Evolutionary conservation across 169 alveolate species (phyloP).

Genomic region (Babesia gibsoni): DNA sequence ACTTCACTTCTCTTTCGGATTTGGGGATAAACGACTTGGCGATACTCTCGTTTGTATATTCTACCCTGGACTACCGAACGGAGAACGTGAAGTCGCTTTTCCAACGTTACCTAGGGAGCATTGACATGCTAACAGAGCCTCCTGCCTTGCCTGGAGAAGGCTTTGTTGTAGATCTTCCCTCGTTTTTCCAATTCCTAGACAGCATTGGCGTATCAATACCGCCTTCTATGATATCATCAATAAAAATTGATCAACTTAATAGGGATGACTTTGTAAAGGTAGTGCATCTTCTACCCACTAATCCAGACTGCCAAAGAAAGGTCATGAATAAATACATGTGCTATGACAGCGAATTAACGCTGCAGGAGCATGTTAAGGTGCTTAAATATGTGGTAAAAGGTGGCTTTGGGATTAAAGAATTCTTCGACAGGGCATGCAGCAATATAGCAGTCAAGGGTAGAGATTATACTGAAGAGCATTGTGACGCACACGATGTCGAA

Average conservation of each 20-base stretch:
- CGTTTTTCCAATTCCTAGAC: slow-evolving; percentile 34
- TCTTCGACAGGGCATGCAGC: neutral
- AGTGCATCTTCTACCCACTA: slow-evolving; percentile 20
- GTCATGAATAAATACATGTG: neutral
- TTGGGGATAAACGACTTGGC: slow-evolving; percentile 40
- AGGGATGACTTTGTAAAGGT: slow-evolving; percentile 7
- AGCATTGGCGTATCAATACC: slow-evolving; percentile 23
- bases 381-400: slow-evolving; percentile 26
- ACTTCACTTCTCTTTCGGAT: neutral
- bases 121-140: neutral
- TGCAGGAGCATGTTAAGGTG: slow-evolving; percentile 13
- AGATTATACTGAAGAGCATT: neutral
- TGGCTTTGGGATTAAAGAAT: neutral
- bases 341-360: neutral
- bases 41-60: slow-evolving; percentile 43
- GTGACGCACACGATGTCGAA: too few relatives aligned
- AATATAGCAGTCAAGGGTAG: neutral
- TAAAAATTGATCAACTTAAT: neutral
- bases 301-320: neutral
- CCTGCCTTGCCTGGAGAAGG: neutral
- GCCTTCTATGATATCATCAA: neutral
- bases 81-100: slow-evolving; percentile 26
- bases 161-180: slow-evolving; percentile 9
- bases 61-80: slow-evolving; percentile 11
- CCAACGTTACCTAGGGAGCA: slow-evolving; percentile 1